A percentile compares a stretch with the other conserved stretches of the same genome.
Evolutionary conservation across 805 yeast species (phyloP).

Genomic region (Metschnikowia vanudenii): DNA sequence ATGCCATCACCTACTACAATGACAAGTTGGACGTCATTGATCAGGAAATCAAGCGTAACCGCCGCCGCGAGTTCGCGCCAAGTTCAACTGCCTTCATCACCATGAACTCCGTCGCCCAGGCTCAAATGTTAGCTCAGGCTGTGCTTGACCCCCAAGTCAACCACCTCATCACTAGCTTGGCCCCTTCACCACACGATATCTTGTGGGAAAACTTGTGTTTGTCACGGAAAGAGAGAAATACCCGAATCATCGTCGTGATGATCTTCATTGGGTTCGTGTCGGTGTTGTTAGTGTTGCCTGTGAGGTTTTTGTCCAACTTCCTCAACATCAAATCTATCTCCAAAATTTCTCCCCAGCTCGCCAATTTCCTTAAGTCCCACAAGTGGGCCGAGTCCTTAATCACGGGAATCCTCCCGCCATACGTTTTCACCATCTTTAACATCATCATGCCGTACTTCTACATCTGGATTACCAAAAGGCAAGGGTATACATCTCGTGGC

Average conservation of each 20-base stretch:
- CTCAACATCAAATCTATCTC: conserved; percentile 75
- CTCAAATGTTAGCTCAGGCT: conserved; percentile 96
- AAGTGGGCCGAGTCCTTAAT: conserved; percentile 76
- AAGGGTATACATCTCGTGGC: conserved; percentile 88
- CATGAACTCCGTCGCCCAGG: conserved; percentile 91
- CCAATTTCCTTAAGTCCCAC: conserved; percentile 58
- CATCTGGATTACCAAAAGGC: conserved; percentile 76
- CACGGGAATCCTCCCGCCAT: conserved; percentile 88
- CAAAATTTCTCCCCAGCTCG: conserved; percentile 80
- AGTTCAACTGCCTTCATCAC: conserved; percentile 93
- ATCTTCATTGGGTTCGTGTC: conserved; percentile 65
- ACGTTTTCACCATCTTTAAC: conserved; percentile 82
- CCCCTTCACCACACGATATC: conserved; percentile 96
- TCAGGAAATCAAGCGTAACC: conserved; percentile 60
- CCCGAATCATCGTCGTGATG: conserved; percentile 64
- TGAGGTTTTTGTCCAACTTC: conserved; percentile 78
- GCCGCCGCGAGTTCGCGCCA: conserved; percentile 69
- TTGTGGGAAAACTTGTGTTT: conserved; percentile 89
- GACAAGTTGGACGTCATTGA: conserved; percentile 68
- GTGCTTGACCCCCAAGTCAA: conserved; percentile 87
- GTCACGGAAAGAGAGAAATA: conserved; percentile 67
- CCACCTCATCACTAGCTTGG: conserved; percentile 74
- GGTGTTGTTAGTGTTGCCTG: conserved; percentile 76
- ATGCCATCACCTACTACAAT: conserved; percentile 77
- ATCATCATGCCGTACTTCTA: conserved; percentile 81